Conservation (phyloP, 2,329 filamentous ascomycete species). For the Nemania sp. region DNA sequence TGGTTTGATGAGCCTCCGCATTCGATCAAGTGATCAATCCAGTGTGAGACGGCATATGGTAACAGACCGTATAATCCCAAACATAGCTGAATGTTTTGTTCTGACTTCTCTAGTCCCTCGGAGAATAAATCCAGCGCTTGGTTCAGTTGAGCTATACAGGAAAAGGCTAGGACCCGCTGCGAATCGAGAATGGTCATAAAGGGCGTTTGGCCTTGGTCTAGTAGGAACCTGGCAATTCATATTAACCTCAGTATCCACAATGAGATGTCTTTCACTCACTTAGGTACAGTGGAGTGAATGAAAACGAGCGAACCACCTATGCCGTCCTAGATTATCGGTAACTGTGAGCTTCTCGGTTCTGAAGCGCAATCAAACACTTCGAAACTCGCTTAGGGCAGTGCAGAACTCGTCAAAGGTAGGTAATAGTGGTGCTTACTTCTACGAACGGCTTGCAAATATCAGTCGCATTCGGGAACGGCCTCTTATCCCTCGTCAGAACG, state of each 20-base stretch:
- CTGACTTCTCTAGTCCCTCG: neutral
- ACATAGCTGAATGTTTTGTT: neutral
- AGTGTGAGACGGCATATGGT: no score
- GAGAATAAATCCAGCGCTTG: neutral
- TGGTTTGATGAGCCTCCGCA: no score
- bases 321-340: neutral
- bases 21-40: no score
- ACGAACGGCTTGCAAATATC: constrained; percentile 9
- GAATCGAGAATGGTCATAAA: neutral
- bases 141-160: constrained; percentile 2
- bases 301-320: neutral
- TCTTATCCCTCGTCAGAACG: neutral
- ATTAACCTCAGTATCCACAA: neutral
- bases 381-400: neutral
- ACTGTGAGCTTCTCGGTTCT: neutral
- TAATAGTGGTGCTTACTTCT: neutral
- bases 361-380: neutral
- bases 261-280: neutral
- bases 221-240: neutral
- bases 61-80: neutral
- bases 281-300: constrained; percentile 5
- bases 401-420: neutral
- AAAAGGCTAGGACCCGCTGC: neutral
- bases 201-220: neutral
- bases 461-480: neutral